Conservation (phyloP, 495 filamentous ascomycete species). For the Penicillium dipodomyicola region DNA sequence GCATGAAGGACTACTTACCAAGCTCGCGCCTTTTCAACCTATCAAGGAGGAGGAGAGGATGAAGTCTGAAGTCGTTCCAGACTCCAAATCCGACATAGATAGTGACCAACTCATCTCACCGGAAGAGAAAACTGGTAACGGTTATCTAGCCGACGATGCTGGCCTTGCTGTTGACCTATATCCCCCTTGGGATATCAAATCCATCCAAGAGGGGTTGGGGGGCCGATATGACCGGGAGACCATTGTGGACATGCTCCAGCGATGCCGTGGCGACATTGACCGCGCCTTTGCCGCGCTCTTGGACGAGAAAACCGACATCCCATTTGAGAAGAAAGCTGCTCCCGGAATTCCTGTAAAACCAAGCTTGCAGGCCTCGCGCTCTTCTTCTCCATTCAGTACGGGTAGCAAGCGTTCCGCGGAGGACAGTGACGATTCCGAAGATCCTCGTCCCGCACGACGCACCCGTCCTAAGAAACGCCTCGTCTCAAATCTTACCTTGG, state of each 20-base stretch:
- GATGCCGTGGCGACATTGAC: constrained; percentile 60
- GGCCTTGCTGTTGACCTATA: constrained; percentile 37
- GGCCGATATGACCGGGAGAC: constrained; percentile 52
- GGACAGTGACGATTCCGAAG: constrained; percentile 43
- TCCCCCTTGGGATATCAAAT: constrained; percentile 61
- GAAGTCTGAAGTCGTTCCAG: constrained; percentile 14
- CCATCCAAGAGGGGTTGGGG: constrained; percentile 56
- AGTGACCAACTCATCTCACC: background rate
- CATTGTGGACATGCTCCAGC: constrained; percentile 57
- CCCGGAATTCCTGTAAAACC: constrained; percentile 37
- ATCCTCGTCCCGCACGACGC: constrained; percentile 34
- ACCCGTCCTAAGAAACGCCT: constrained; percentile 38
- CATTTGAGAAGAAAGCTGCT: constrained; percentile 23
- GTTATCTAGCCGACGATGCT: constrained; percentile 16
- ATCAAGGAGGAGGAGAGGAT: constrained; percentile 8
- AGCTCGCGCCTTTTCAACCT: background rate
- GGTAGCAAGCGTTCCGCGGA: constrained; percentile 52
- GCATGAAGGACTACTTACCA: constrained; percentile 47
- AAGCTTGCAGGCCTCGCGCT: constrained; percentile 40
- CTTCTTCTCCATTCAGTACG: constrained; percentile 46
- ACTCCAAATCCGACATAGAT: constrained; percentile 16
- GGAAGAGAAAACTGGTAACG: background rate
- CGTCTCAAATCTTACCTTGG: constrained; percentile 42
- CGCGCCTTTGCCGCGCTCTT: constrained; percentile 57
- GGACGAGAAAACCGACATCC: constrained; percentile 44